Percentiles rank a stretch among this genome's conserved stretches.
Evolutionary conservation across 495 filamentous ascomycete genomes (phyloP).

Genomic region (Xylaria telfairii): DNA sequence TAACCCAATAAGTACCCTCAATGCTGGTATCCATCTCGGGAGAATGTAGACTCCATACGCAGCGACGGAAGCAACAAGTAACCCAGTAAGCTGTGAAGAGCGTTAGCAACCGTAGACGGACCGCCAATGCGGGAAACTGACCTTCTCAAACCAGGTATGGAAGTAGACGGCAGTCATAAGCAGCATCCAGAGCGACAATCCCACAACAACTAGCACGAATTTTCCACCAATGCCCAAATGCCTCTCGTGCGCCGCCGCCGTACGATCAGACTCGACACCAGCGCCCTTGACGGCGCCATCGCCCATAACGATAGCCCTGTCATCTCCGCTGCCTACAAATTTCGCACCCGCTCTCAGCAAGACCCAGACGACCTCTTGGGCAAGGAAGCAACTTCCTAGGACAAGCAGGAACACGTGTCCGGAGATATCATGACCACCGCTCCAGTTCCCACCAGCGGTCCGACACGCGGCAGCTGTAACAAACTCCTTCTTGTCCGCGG

Average conservation of each 20-base stretch:
- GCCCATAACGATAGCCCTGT: conserved; percentile 62
- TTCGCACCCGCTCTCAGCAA: conserved; percentile 46
- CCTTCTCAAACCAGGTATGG: conserved; percentile 98
- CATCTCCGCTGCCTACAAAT: conserved; percentile 50
- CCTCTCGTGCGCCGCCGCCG: conserved; percentile 32
- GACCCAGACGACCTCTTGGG: conserved; percentile 77
- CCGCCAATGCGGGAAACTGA: conserved; percentile 44
- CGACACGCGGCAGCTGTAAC: conserved; percentile 84
- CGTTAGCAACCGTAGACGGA: conserved; percentile 29
- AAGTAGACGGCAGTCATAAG: conserved; percentile 98
- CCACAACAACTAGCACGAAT: conserved; percentile 59
- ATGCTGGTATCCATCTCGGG: conserved; percentile 66
- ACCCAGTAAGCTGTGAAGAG: conserved; percentile 66
- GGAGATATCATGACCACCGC: conserved; percentile 89
- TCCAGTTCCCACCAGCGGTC: conserved; percentile 79
- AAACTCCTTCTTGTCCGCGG: conserved; percentile 52
- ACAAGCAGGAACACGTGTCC: conserved; percentile 95
- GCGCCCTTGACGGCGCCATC: conserved; percentile 65
- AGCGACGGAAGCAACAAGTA: conserved; percentile 69
- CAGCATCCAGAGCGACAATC: conserved; percentile 88
- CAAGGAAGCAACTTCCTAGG: conserved; percentile 76
- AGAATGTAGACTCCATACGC: conserved; percentile 80
- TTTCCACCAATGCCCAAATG: conserved; percentile 51
- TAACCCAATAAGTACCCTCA: conserved; percentile 73
- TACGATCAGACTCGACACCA: conserved; percentile 43